Base-by-base conservation (phyloP, 73 alveolate genomes). In the Uronychia binucleata region DNA sequence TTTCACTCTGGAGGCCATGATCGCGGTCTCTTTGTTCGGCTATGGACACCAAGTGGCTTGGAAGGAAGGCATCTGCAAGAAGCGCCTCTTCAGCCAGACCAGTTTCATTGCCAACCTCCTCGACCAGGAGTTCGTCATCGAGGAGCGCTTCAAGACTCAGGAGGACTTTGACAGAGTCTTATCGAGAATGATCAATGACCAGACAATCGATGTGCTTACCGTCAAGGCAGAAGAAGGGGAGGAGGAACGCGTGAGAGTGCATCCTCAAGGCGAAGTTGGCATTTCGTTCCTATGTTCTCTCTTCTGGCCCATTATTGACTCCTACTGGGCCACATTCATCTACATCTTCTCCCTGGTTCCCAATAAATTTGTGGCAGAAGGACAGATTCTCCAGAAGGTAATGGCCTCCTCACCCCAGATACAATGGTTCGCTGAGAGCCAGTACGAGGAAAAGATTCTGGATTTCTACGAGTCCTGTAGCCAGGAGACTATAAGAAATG, bases 311-410 rank as follows among this genome's bases (percentile, higher is more conserved):
- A 77, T 96, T 29, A 90, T 96, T 34, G 99, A 96, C 30, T 74
- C 97, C 31, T 96, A 92, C 87, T 96, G 99, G 99, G 87, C 91
- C 27, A 91, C 97, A 0, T 74, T 94, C 28, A 89, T 94, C 33
- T 94, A 78, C 86, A 75, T 92, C 26, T 94, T 78, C 32, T 83
- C 95, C 29, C 77, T 96, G 76, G 58, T 89, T 29, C 85, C 81
- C 30, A 77, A 79, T 1, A 35, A 91, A 34, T 33, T 79, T 0
- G 31, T 85, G 58, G 79, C 81, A 33, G 79, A 57, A 29, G 83
- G 76, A 28, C 90, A 92, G 34, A 58, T 92, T 59, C 77, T 88
- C 27, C 67, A 46, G 19, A 46, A 46, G 67, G 67, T 46, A 46
- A 11, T 46, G 19, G 19, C 5, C n/a, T 11, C 5, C 19, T 19